Conservation (phyloP, 805 yeast genomes). For the Zygosaccharomyces bisporus region DNA sequence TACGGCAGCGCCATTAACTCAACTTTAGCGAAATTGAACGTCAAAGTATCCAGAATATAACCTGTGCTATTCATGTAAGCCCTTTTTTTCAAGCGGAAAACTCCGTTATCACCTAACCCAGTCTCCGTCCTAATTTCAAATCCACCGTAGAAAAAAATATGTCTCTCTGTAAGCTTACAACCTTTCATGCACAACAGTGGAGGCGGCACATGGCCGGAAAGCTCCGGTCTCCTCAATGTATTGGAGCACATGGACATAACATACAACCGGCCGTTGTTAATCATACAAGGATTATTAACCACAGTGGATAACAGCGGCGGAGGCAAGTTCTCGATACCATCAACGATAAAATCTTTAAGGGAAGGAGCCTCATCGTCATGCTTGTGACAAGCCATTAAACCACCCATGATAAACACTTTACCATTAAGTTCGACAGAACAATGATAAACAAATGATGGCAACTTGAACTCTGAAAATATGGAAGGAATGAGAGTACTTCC, state of each 20-base stretch:
- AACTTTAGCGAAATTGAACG: constrained; percentile 48
- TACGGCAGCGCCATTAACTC: constrained; percentile 37
- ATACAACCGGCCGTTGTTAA: constrained; percentile 39
- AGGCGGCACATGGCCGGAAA: constrained; percentile 47
- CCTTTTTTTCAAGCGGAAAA: constrained; percentile 38
- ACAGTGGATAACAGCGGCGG: constrained; percentile 43
- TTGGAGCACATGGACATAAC: constrained; percentile 41
- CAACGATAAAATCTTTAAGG: constrained; percentile 37
- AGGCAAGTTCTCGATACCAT: constrained; percentile 43
- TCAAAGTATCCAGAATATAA: constrained; percentile 54
- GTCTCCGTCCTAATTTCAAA: constrained; percentile 43
- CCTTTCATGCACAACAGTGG: constrained; percentile 48
- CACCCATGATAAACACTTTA: constrained; percentile 45
- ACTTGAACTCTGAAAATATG: constrained; percentile 38
- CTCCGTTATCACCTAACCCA: constrained; percentile 33
- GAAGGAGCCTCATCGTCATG: constrained; percentile 31
- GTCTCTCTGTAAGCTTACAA: constrained; percentile 50
- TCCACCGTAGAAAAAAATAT: constrained; percentile 69
- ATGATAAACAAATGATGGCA: constrained; percentile 46
- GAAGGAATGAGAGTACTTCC: constrained; percentile 30
- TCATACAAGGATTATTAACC: constrained; percentile 41
- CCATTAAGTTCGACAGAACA: constrained; percentile 40
- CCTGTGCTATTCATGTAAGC: constrained; percentile 50
- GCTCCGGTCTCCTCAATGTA: constrained; percentile 34
- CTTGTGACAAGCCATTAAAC: constrained; percentile 35